phyloP scores from a whole-genome alignment of 306 rosid species.

The Acacia crassicarpa region DNA sequence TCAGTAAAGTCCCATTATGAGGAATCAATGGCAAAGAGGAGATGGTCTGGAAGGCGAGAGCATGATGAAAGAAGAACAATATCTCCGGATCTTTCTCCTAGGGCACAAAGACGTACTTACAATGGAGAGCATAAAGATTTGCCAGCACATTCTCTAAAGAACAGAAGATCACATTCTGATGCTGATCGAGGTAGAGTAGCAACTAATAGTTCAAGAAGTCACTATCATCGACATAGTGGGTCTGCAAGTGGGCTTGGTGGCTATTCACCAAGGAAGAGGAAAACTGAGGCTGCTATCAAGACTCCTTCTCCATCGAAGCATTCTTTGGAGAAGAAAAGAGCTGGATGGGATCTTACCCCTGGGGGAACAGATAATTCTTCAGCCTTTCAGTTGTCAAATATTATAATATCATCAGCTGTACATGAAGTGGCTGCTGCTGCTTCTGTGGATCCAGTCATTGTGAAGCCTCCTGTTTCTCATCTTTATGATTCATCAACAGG shows the following conservation, averaged over 20 bases:
- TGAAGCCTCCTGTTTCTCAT: slow-evolving; percentile 42
- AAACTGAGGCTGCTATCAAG: slow-evolving; percentile 71
- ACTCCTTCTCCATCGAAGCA: slow-evolving; percentile 78
- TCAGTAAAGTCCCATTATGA: slow-evolving; percentile 45
- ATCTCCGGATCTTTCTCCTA: slow-evolving; percentile 57
- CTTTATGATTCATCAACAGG: slow-evolving; percentile 42
- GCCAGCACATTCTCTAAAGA: slow-evolving; percentile 44
- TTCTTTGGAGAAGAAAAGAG: slow-evolving; percentile 71
- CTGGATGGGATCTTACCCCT: slow-evolving; percentile 81
- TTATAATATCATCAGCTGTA: slow-evolving; percentile 41
- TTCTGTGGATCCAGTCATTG: slow-evolving; percentile 44
- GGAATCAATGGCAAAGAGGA: slow-evolving; percentile 60
- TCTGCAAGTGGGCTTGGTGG: slow-evolving; percentile 88
- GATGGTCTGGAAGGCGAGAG: slow-evolving; percentile 68
- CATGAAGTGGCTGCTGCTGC: slow-evolving; percentile 46
- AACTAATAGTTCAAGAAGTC: slow-evolving; percentile 67
- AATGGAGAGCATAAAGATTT: slow-evolving; percentile 45
- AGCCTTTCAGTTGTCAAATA: slow-evolving; percentile 52
- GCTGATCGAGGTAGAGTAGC: slow-evolving; percentile 56
- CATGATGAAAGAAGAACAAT: slow-evolving; percentile 50
- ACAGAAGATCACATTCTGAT: slow-evolving; percentile 52
- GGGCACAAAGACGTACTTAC: slow-evolving; percentile 42
- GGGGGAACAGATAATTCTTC: slow-evolving; percentile 46
- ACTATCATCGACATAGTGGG: slow-evolving; percentile 55
- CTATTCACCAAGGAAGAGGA: slow-evolving; percentile 95